Conservation (phyloP, 2,329 filamentous ascomycete species). For the Aureobasidium sp. region DNA sequence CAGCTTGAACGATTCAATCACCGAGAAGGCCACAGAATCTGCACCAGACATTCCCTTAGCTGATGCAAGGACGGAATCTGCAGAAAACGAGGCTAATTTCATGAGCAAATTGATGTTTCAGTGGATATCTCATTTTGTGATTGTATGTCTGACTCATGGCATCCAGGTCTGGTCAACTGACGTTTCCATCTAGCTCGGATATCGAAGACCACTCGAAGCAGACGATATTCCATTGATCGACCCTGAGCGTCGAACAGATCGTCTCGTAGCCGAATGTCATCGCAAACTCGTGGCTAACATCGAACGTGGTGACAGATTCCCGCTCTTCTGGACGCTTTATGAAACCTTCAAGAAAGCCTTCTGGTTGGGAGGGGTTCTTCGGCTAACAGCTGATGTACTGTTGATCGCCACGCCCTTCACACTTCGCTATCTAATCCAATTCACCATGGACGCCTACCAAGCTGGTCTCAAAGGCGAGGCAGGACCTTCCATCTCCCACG, state of each 20-base stretch:
- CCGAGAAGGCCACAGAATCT: no score
- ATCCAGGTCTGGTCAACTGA: no score
- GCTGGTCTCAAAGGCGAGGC: constrained; percentile 49
- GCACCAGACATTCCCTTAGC: no score
- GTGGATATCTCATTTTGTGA: constrained; percentile 88
- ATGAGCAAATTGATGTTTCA: constrained; percentile 73
- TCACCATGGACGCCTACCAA: constrained; percentile 72
- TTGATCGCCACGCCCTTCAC: constrained; percentile 81
- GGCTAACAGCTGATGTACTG: constrained; percentile 61
- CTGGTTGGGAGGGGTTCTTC: constrained; percentile 71
- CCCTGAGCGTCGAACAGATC: constrained; percentile 63
- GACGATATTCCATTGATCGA: constrained; percentile 89
- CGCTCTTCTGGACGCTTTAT: constrained; percentile 68
- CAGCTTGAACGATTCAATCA: no score
- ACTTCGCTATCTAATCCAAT: constrained; percentile 78
- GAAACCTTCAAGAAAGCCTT: constrained; percentile 84
- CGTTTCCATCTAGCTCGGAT: constrained; percentile 45
- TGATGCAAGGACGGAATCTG: no score
- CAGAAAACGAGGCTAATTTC: constrained; percentile 64
- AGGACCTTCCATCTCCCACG: constrained; percentile 62
- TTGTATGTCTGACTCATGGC: constrained; percentile 31
- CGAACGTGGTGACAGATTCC: constrained; percentile 40
- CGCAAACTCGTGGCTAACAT: constrained; percentile 57
- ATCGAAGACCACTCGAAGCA: constrained; percentile 71
- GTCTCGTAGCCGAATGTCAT: constrained; percentile 46